These are phyloP conservation scores for Pochonia chlamydosporia DNA, from an alignment of 2,329 filamentous ascomycete genomes.

Conservation along the genomic window DNA sequence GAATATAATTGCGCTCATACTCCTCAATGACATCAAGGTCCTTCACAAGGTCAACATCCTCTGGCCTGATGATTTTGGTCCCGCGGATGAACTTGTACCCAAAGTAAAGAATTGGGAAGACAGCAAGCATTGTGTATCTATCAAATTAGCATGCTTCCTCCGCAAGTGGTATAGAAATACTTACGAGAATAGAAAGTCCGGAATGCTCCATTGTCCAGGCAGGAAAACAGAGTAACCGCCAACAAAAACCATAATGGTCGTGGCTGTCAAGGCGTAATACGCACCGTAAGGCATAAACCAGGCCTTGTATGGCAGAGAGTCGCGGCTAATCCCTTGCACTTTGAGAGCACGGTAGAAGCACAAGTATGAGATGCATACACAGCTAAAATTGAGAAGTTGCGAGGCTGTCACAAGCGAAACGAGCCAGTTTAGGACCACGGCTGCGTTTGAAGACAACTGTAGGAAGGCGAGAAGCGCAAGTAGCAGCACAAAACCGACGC, in stretches of 20 bases:
- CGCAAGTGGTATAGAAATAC: slow-evolving; percentile 16
- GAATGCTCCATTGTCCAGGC: slow-evolving; percentile 55
- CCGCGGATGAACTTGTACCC: slow-evolving; percentile 67
- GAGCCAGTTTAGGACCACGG: slow-evolving; percentile 68
- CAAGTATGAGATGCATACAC: slow-evolving; percentile 66
- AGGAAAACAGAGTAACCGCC: slow-evolving; percentile 74
- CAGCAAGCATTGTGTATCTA: slow-evolving; percentile 64
- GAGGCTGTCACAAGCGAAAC: slow-evolving; percentile 65
- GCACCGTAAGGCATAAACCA: slow-evolving; percentile 66
- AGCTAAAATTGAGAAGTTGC: slow-evolving; percentile 66
- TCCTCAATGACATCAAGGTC: slow-evolving; percentile 63
- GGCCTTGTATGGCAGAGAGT: slow-evolving; percentile 64
- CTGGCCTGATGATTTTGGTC: slow-evolving; percentile 49
- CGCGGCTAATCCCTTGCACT: slow-evolving; percentile 62
- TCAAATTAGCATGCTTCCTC: not conserved
- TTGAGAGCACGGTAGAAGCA: slow-evolving; percentile 64
- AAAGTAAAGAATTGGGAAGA: slow-evolving; percentile 64
- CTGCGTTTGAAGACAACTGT: slow-evolving; percentile 59
- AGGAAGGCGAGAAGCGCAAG: slow-evolving; percentile 70
- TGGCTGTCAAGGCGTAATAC: slow-evolving; percentile 58
- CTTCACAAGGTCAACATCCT: slow-evolving; percentile 57
- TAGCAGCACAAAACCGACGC: slow-evolving; percentile 58
- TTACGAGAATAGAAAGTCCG: slow-evolving; percentile 67
- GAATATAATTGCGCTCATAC: slow-evolving; percentile 57
- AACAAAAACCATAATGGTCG: slow-evolving; percentile 66